phyloP scores from a whole-genome alignment of 2,329 filamentous ascomycete species.

The Fonsecaea nubica region DNA sequence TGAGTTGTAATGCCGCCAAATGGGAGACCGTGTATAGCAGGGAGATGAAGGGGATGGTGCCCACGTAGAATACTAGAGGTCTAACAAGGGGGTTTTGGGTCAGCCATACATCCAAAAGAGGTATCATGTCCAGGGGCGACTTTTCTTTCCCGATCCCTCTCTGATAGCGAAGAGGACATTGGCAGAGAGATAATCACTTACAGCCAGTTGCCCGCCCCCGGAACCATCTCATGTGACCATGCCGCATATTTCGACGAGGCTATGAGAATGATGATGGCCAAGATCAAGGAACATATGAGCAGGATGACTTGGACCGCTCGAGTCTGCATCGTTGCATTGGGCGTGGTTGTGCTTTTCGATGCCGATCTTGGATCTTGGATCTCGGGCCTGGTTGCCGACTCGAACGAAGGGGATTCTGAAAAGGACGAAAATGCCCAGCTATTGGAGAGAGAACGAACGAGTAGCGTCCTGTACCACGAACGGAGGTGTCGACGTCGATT shows the following conservation, averaged over 20 bases:
- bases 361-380: not conserved
- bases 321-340: conserved; percentile 26
- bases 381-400: not conserved
- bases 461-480: conserved; percentile 3
- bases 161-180: not conserved
- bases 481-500: not conserved
- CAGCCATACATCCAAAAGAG: not conserved
- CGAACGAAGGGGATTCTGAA: not conserved
- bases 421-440: not conserved
- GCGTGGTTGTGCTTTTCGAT: not conserved
- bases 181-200: conserved; percentile 13
- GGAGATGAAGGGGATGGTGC: conserved; percentile 31
- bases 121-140: not conserved
- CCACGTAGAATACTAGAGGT: conserved; percentile 35
- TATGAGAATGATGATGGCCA: conserved; percentile 34
- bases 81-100: not conserved
- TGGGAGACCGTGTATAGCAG: conserved; percentile 31
- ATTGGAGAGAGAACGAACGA: not conserved
- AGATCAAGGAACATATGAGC: conserved; percentile 28
- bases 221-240: conserved; percentile 34
- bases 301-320: conserved; percentile 32
- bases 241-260: conserved; percentile 37
- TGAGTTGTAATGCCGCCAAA: conserved; percentile 34
- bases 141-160: not conserved
- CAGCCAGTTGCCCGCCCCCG: conserved; percentile 29